Percentiles rank a stretch among this genome's conserved stretches.
Conservation (phyloP, 2,329 filamentous ascomycete genomes). For the Monosporascus sp. region DNA sequence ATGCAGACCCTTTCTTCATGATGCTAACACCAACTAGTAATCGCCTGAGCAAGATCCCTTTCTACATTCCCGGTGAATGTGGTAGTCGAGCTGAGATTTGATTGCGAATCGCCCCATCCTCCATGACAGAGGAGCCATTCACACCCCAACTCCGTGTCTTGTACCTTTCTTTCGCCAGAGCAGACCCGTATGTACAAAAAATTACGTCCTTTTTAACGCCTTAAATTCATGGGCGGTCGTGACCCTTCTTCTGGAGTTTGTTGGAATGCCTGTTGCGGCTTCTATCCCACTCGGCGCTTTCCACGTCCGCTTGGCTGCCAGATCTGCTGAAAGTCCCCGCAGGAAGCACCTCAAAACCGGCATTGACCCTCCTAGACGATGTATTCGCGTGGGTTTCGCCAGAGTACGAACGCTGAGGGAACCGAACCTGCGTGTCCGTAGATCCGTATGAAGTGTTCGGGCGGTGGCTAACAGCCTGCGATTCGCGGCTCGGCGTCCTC, state of each 20-base stretch:
- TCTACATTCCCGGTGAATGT: not conserved
- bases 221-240: conserved; percentile 10
- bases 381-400: conserved; percentile 18
- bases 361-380: conserved; percentile 21
- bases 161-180: not conserved
- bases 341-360: conserved; percentile 26
- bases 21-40: not conserved
- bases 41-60: not conserved
- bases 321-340: conserved; percentile 23
- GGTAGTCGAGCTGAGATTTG: not conserved
- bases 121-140: not conserved
- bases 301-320: conserved; percentile 15
- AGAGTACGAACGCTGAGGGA: conserved; percentile 23
- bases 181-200: not conserved
- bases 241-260: conserved; percentile 16
- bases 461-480: conserved; percentile 8
- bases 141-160: not conserved
- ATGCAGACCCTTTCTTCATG: not conserved
- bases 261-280: conserved; percentile 6
- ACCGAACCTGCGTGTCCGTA: conserved; percentile 7
- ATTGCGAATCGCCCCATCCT: not conserved
- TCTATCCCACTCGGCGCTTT: conserved; percentile 9
- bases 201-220: not conserved
- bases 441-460: conserved; percentile 3
- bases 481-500: not conserved